Base-by-base conservation (phyloP, 179 eudicot genomes). In the Carnegiea gigantea region DNA sequence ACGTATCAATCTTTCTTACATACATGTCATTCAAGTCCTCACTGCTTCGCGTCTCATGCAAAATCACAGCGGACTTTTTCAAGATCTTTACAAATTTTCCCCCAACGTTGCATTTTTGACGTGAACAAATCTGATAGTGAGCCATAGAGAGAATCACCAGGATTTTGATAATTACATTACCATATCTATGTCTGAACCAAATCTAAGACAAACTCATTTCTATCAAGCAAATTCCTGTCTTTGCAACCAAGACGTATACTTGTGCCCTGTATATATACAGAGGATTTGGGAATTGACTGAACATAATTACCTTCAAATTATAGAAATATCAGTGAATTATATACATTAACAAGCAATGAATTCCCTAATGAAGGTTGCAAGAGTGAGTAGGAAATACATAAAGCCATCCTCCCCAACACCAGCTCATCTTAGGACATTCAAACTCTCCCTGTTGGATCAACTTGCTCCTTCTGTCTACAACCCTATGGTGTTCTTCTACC, bases 401-500 rank as follows among this genome's bases (percentile, higher is more conserved):
- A 86, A 86, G 71, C 88, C 88, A 57, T 86, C 86, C 62, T 65
- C 78, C 13, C 77, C 82, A 15, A 86, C 88, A 5, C 86, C 88
- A 43, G 44, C 51, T 73, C 84, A 80, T 73, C 84, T 80, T 57
- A 53, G 78, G 11, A 73, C 48, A 70, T 86, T 80, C 74, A 83
- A 80, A 38, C 72, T 86, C 30, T 83, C 86, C n/a, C 84, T 86
- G 73, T 75, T 86, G n/a, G 88, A 86, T 23, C 88, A 86, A 59
- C 85, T 83, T 8, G 79, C 82, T 9, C 85, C 85, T 18, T 80
- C 86, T 0, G n/a, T 86, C 12, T 86, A 86, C 51, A 79, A 81
- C 7, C 86, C 88, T 24, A 80, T 86, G 82, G 80, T 86, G 49
- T 80, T 86, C 54, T 86, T 86, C 86, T 86, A 86, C 80, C 87